Evolutionary conservation across 768 basidiomycete genomes (phyloP), one percentile per base, ranked within the genome.

Genomic region (Tulasnella sp.): DNA sequence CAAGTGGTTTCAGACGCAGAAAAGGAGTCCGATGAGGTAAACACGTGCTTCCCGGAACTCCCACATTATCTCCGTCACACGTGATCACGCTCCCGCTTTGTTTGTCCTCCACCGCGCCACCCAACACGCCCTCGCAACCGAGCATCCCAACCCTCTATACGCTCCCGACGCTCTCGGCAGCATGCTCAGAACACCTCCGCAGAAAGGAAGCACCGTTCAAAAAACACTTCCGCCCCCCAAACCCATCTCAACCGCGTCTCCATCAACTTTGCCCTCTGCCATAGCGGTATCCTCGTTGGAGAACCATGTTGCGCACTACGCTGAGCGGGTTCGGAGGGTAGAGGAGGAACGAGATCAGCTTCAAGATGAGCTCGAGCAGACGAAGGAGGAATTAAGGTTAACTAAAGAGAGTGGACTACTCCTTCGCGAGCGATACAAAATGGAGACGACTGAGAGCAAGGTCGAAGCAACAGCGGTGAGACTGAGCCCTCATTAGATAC

Each of bases 221-320:
- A 55, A 23, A 13, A 13, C 44, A 55, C 76, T 77, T 23, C 76
- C 76, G 16, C 76, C 76, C 5, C 76, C 76, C 5, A 39, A 77
- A 71, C 76, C 76, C 42, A 67, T 77, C n/a, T 67, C 76, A 37
- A 70, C 69, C 15, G 61, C 76, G 7, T 77, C 76, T 9, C 76
- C 76, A 5, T 77, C 76, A 6, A 44, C 69, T 7, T 35, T 35
- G 26, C 76, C 76, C 15, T 23, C 40, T 16, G 69, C 67, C 16
- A 55, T 37, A 32, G 42, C 57, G 20, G 70, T 77, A n/a, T 18
- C 69, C 23, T 70, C 76, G 1, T 37, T 77, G 23, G 69, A 77
- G 29, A 77, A 44, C 26, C 76, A 77, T 44, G 69, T 77, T 44
- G 42, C 40, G 7, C 61, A 77, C 26, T 67, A 72, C 20, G 76